A percentile compares a stretch with the other conserved stretches of the same genome.
Evolutionary conservation across 257 asterid genomes (phyloP).

Genomic region (Ilex asprella): DNA sequence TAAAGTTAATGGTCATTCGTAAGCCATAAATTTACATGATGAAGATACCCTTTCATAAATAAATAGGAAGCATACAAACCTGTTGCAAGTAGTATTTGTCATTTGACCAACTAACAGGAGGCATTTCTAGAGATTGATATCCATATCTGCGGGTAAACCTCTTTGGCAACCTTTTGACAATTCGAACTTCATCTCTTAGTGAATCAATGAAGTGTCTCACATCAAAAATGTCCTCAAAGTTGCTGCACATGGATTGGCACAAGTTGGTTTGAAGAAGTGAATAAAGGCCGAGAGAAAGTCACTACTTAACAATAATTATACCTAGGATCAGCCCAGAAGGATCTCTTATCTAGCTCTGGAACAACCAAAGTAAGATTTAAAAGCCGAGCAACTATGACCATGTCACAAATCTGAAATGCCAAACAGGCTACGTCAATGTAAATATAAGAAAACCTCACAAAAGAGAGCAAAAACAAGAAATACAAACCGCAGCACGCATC

Average conservation of each 20-base stretch:
- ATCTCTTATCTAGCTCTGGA: constrained; percentile 93
- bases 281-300: neutral
- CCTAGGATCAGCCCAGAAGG: constrained; percentile 99
- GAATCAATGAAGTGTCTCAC: constrained; percentile 81
- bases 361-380: constrained; percentile 86
- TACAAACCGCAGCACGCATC: constrained; percentile 91
- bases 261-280: constrained; percentile 4
- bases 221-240: constrained; percentile 84
- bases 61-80: constrained; percentile 33
- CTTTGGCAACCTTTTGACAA: constrained; percentile 75
- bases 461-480: constrained; percentile 7
- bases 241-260: constrained; percentile 31
- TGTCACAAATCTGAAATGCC: constrained; percentile 83
- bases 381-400: constrained; percentile 88
- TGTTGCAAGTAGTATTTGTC: constrained; percentile 88
- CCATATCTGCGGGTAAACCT: constrained; percentile 54
- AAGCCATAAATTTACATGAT: neutral
- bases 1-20: neutral
- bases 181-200: constrained; percentile 77
- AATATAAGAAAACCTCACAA: constrained; percentile 10
- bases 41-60: constrained; percentile 5
- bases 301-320: constrained; percentile 23
- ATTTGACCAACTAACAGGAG: constrained; percentile 96
- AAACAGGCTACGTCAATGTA: constrained; percentile 14
- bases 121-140: constrained; percentile 64